A percentile compares a stretch with the other conserved stretches of the same genome.
Conservation (phyloP, 2,329 filamentous ascomycete species). For the Aspergillus sp. region DNA sequence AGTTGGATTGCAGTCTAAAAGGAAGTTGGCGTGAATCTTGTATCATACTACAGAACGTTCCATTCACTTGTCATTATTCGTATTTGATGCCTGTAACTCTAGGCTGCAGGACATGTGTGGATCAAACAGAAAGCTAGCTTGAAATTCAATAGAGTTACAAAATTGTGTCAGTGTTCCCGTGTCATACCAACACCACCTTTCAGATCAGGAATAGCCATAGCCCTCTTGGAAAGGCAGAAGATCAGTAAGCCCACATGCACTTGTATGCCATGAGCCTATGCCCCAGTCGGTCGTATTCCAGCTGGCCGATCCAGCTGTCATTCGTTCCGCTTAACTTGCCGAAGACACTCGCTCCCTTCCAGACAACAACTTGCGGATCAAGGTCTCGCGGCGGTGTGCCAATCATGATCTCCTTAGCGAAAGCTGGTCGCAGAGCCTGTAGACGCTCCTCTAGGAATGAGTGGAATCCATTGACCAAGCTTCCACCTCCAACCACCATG, state of each 20-base stretch:
- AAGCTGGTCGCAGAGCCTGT: conserved; percentile 63
- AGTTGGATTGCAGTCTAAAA: no score
- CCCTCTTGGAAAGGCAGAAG: conserved; percentile 6
- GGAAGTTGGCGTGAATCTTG: neutral
- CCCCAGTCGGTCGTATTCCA: conserved; percentile 86
- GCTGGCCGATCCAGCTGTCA: conserved; percentile 87
- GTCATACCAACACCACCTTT: conserved; percentile 13
- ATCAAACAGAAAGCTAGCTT: conserved; percentile 7
- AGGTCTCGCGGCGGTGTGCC: conserved; percentile 80
- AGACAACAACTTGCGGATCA: conserved; percentile 94
- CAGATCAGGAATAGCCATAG: conserved; percentile 11
- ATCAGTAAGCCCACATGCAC: conserved; percentile 62
- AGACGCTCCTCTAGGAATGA: conserved; percentile 81
- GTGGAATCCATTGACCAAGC: conserved; percentile 77
- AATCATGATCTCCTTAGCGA: conserved; percentile 67
- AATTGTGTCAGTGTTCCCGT: conserved; percentile 11
- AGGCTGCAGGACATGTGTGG: neutral
- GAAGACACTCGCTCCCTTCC: conserved; percentile 98
- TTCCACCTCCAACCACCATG: conserved; percentile 85
- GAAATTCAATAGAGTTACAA: conserved; percentile 14
- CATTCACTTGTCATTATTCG: conserved; percentile 4
- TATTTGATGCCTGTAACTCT: neutral
- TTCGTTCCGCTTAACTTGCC: conserved; percentile 82
- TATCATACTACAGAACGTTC: neutral
- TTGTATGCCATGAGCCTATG: conserved; percentile 82